Conservation (phyloP, 495 filamentous ascomycete species). For the Talaromyces thailandensis region DNA sequence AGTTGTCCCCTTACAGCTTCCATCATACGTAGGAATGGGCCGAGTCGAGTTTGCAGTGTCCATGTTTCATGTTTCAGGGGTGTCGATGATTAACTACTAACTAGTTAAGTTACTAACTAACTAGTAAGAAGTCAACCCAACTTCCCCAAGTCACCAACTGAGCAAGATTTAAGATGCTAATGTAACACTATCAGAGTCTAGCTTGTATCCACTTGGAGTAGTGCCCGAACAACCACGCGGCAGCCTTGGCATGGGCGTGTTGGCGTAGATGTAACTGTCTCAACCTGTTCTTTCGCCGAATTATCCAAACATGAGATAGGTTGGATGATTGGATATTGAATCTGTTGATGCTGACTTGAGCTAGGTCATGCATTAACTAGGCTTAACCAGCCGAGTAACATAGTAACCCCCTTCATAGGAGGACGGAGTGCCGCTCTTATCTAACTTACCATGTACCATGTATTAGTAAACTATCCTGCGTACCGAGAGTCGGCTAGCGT, state of each 20-base stretch:
- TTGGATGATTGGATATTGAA: not conserved
- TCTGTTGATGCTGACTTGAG: not conserved
- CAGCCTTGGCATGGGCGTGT: not conserved
- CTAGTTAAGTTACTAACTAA: not conserved
- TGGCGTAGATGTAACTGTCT: constrained; percentile 4
- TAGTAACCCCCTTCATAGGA: not conserved
- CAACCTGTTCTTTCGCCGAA: not conserved
- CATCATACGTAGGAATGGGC: not conserved
- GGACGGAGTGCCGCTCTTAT: not conserved
- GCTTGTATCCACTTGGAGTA: not conserved
- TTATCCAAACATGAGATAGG: not conserved
- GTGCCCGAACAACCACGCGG: not conserved
- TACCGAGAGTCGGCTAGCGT: not conserved
- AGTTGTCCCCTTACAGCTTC: not conserved
- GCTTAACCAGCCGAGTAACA: not conserved
- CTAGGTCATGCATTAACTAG: not conserved
- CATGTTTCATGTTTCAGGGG: not conserved
- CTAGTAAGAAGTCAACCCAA: not conserved
- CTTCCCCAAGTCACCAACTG: too few relatives aligned
- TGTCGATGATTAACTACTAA: not conserved
- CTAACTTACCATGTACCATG: too few relatives aligned
- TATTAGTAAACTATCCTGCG: not conserved
- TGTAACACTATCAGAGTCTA: not conserved
- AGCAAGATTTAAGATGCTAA: not conserved
- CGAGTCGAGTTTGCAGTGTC: not conserved